phyloP scores from a whole-genome alignment of 306 rosid genomes.

The Arachis stenosperma region DNA sequence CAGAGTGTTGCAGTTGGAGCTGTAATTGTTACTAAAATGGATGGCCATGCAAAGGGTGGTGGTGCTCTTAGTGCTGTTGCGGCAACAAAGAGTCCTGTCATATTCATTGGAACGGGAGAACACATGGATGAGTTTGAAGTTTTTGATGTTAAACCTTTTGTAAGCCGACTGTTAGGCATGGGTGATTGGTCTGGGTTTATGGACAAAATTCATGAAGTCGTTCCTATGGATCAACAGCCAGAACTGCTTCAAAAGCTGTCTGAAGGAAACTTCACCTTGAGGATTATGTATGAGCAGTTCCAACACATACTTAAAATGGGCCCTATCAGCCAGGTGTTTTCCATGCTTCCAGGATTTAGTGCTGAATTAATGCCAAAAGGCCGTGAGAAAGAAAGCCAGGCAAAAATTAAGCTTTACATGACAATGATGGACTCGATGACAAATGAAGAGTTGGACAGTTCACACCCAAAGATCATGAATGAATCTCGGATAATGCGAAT shows the following conservation, averaged over 20 bases:
- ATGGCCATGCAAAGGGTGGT: conserved; percentile 92
- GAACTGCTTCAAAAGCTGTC: no score
- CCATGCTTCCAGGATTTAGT: no score
- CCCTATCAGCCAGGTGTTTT: no score
- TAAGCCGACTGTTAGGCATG: conserved; percentile 89
- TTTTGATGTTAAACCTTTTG: conserved; percentile 86
- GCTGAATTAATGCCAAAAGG: conserved; percentile 88
- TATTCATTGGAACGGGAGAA: conserved; percentile 86
- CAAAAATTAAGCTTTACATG: conserved; percentile 90
- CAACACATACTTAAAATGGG: no score
- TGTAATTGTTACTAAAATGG: conserved; percentile 82
- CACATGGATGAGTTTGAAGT: conserved; percentile 91
- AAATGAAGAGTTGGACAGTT: no score
- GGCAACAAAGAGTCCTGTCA: conserved; percentile 88
- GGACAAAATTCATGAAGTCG: conserved; percentile 92
- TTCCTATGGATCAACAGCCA: conserved; percentile 70
- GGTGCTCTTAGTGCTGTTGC: conserved; percentile 93
- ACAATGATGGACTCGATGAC: conserved; percentile 38
- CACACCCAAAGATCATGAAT: no score
- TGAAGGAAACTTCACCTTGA: no score
- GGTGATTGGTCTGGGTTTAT: conserved; percentile 87
- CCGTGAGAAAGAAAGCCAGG: conserved; percentile 87
- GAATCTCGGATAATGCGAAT: no score
- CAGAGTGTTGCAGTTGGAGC: conserved; percentile 90
- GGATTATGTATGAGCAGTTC: no score